Base-by-base conservation (phyloP, 257 asterid species). In the Galeopsis tetrahit region DNA sequence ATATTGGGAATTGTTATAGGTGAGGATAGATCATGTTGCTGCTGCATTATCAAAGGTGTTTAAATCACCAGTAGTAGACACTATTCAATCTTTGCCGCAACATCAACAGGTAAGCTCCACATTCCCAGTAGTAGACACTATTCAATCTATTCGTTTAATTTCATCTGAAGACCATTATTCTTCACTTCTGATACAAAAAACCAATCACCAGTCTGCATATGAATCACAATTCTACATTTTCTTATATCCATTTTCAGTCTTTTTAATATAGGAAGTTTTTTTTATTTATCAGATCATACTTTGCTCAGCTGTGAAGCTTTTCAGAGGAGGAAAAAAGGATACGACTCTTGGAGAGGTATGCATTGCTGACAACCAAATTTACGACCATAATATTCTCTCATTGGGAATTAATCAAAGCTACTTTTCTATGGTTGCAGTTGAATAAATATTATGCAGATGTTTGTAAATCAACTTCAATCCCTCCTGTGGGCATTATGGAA, bases 301-400 rank as follows among this genome's bases (percentile, higher is more conserved):
- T 40, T 90, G 99, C 89, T 92, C 98, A 33, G 95, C 95, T 74
- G 97, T 92, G 80, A 95, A 90, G 78, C 91, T 90, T 77, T 95
- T 90, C 84, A 88, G 96, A 4, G 81, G 83, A 44, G 84, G 91
- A 70, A 95, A 86, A 87, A 90, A 95, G 89, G 96, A 89, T 81
- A 83, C 93, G 57, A 89, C 95, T 13, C 74, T 95, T 7, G 96
- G 96, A 61, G 97, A 92, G 96, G 99, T 95, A 85, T 21, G 28
- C 28, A 21, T 21, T 31, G 71, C 15, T 77, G 48, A 48, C 70
- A 52, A 33, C 63, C 70, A 63, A 46, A 14, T 67, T 60, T 59
- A 10, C 6, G 61, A 38, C 44, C 44, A 48, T 38, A 5, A 13
- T 36, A 44, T 60, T 65, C 43, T 32, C 36, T 40, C 9, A 0